phyloP scores from a whole-genome alignment of 140 eudicot genomes.

The Stevia rebaudiana region DNA sequence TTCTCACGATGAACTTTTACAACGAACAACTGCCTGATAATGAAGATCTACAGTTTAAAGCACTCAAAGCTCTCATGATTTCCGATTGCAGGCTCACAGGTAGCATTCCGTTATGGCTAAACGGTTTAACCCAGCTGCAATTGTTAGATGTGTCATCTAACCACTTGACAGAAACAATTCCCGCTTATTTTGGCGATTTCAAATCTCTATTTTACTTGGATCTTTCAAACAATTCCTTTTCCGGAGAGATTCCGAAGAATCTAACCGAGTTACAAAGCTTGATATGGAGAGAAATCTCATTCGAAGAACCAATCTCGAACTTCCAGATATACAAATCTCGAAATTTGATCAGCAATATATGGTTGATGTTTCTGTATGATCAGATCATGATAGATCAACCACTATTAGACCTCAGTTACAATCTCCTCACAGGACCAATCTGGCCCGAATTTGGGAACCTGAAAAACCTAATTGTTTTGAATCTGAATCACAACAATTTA shows the following conservation, averaged over 20 bases:
- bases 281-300: too few relatives aligned
- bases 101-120: constrained; percentile 51
- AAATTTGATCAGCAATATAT: constrained; percentile 13
- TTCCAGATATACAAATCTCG: constrained; percentile 21
- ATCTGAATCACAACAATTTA: constrained; percentile 31
- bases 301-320: constrained; percentile 33
- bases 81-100: constrained; percentile 57
- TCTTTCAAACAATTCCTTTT: too few relatives aligned
- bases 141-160: constrained; percentile 64
- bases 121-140: constrained; percentile 33
- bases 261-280: too few relatives aligned
- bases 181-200: constrained; percentile 38
- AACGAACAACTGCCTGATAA: constrained; percentile 40
- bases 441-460: constrained; percentile 42
- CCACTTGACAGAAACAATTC: constrained; percentile 39
- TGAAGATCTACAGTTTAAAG: constrained; percentile 29
- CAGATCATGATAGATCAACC: too few relatives aligned
- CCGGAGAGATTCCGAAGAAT: too few relatives aligned
- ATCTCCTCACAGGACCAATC: constrained; percentile 35
- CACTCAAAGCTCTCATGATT: constrained; percentile 45
- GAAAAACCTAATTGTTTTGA: constrained; percentile 26
- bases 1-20: constrained; percentile 48
- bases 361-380: too few relatives aligned
- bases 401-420: constrained; percentile 38
- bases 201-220: too few relatives aligned